phyloP scores from a whole-genome alignment of 2,329 filamentous ascomycete genomes.

The Ceratocystis cubensis region DNA sequence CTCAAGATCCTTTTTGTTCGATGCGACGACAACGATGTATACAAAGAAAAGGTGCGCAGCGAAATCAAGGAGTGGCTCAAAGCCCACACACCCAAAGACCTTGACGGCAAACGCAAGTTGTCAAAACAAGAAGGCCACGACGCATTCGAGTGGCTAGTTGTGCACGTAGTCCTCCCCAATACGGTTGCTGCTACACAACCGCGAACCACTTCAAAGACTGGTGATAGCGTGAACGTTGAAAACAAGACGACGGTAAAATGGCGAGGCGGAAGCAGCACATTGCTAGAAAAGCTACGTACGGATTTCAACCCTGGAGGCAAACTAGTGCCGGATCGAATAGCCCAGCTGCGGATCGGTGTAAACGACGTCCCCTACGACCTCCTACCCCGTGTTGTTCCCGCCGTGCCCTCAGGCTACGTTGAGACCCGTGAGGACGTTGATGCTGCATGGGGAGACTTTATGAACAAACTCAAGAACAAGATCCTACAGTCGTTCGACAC shows the following conservation, averaged over 20 bases:
- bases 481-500: constrained; percentile 85
- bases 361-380: constrained; percentile 55
- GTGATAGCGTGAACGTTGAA: constrained; percentile 48
- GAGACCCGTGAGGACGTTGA: constrained; percentile 69
- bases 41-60: constrained; percentile 67
- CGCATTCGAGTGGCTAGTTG: constrained; percentile 86
- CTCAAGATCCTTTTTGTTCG: constrained; percentile 79
- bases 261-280: constrained; percentile 64
- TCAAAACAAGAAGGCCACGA: constrained; percentile 84
- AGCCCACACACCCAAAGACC: constrained; percentile 43
- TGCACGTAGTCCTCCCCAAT: constrained; percentile 85
- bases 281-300: constrained; percentile 76
- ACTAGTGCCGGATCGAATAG: constrained; percentile 59
- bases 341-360: constrained; percentile 69
- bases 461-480: constrained; percentile 72
- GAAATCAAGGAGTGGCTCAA: constrained; percentile 88
- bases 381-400: constrained; percentile 49
- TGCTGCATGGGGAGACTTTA: constrained; percentile 69
- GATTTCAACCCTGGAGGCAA: constrained; percentile 74
- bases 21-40: constrained; percentile 91
- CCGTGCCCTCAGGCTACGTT: constrained; percentile 49
- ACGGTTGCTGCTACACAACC: constrained; percentile 70
- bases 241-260: constrained; percentile 54
- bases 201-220: constrained; percentile 42
- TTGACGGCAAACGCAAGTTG: constrained; percentile 34